Evolutionary conservation across 1,139 yeast species (phyloP), one percentile per base, ranked within the genome.

Genomic region (Torulaspora pretoriensis): DNA sequence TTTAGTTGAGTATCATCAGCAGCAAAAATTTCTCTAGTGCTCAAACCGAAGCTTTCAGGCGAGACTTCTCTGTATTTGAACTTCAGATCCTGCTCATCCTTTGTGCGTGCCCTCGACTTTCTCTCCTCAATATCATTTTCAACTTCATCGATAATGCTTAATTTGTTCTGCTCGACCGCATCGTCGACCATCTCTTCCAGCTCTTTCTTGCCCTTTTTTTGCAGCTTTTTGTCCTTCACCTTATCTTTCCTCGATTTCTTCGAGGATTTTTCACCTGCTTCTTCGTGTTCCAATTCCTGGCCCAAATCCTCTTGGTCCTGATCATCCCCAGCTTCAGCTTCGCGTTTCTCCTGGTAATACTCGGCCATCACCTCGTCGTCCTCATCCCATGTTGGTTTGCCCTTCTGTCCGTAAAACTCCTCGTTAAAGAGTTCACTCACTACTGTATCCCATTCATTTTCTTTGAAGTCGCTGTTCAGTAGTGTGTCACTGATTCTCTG

Each of bases 21-120:
- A 48, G 87, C 69, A 43, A 94, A 71, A 42, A 94, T 92, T 59
- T 94, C 99, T 50, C 95, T 75, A 0, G 94, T 77, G 0, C 88
- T 75, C 45, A 94, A 74, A 8, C 97, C 97, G 68, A 79, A 94
- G 8, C 90, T 70, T 59, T 94, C 98, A 3, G 99, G 97, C 0
- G 96, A 89, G 3, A 92, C 97, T 57, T 89, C 96, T 57, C 97
- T 78, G 64, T 94, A 94, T 59, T 81, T 81, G 74, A 92, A 92
- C 47, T 73, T 76, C 37, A 77, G 56, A 14, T 70, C 75, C 22
- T 68, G 74, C 2, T 66, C 68, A 12, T 69, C 67, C 38, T 69
- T 56, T 38, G 65, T 50, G 68, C 66, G 60, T 1, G 68, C 60
- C 50, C 72, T 69, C 32, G 59, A 49, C 38, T 55, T 32, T 73